These are phyloP conservation scores for Metschnikowia proteae DNA, from an alignment of 805 yeast species.

Conservation along the genomic window DNA sequence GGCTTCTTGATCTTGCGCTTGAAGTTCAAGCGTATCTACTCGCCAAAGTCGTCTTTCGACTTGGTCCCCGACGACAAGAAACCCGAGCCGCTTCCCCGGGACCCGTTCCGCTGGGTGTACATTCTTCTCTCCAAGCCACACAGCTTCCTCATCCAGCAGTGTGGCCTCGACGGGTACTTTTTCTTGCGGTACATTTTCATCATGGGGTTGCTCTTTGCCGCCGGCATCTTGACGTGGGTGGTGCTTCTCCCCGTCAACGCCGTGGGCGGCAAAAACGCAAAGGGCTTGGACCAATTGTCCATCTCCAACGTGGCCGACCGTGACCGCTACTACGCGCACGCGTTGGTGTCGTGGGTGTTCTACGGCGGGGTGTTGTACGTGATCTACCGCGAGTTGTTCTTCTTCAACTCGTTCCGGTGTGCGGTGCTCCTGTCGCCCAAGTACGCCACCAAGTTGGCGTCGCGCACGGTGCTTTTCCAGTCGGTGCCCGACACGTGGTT, in stretches of 20 bases:
- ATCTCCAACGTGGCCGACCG: conserved; percentile 65
- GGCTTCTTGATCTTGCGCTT: conserved; percentile 66
- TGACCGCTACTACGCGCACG: conserved; percentile 81
- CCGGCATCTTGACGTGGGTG: conserved; percentile 52
- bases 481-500: conserved; percentile 73
- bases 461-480: conserved; percentile 81
- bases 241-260: conserved; percentile 84
- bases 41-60: conserved; percentile 71
- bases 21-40: conserved; percentile 68
- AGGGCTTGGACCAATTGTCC: conserved; percentile 73
- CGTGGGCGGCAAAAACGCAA: conserved; percentile 53
- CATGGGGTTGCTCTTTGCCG: conserved; percentile 45
- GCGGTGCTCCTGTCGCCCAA: conserved; percentile 79
- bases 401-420: conserved; percentile 70
- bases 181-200: conserved; percentile 73
- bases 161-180: conserved; percentile 93
- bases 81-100: conserved; percentile 72
- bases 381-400: conserved; percentile 77
- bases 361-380: conserved; percentile 68
- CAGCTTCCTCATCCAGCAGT: conserved; percentile 72
- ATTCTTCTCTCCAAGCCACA: conserved; percentile 65
- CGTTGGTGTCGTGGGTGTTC: conserved; percentile 72
- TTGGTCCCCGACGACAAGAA: conserved; percentile 51
- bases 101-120: conserved; percentile 65
- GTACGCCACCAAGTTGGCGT: conserved; percentile 67